A percentile compares a stretch with the other conserved stretches of the same genome.
These are phyloP conservation scores for Lumnitzera racemosa DNA, from an alignment of 345 rosid genomes.

Conservation along the genomic window DNA sequence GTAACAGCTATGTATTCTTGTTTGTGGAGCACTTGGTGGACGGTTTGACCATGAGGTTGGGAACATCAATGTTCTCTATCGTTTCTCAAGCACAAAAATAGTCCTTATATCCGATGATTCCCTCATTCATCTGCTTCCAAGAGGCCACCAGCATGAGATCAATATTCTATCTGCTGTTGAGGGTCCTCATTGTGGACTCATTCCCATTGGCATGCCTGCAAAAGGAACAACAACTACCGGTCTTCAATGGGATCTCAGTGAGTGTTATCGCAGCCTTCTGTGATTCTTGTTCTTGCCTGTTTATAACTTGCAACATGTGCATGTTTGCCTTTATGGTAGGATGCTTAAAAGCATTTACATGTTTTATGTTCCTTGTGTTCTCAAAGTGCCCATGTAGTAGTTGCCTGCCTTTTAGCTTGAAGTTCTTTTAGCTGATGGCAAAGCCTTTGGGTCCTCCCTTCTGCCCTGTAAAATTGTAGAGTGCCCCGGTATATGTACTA, in stretches of 20 bases:
- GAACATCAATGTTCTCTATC: conserved; percentile 67
- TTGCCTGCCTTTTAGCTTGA: too few relatives aligned
- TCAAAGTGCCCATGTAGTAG: too few relatives aligned
- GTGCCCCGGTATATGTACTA: too few relatives aligned
- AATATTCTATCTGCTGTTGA: conserved; percentile 42
- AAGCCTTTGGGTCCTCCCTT: too few relatives aligned
- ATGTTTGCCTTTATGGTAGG: too few relatives aligned
- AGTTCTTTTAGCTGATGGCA: too few relatives aligned
- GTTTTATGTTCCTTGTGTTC: too few relatives aligned
- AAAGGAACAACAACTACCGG: conserved; percentile 71
- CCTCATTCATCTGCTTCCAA: conserved; percentile 75
- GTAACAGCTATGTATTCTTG: conserved; percentile 72
- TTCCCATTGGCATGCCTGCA: conserved; percentile 76
- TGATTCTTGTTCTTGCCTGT: neutral
- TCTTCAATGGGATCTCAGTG: conserved; percentile 87
- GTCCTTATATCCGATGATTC: conserved; percentile 72
- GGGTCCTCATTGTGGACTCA: conserved; percentile 93
- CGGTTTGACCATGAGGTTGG: conserved; percentile 95
- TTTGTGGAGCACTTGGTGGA: conserved; percentile 93
- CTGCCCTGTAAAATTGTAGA: too few relatives aligned
- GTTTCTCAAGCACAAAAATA: conserved; percentile 45
- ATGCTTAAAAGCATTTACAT: too few relatives aligned
- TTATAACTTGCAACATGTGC: too few relatives aligned
- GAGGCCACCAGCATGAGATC: conserved; percentile 55
- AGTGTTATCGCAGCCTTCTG: conserved; percentile 19